These are phyloP conservation scores for Phytopythium boreale DNA, from an alignment of 352 stramenopile genomes.

Conservation along the genomic window DNA sequence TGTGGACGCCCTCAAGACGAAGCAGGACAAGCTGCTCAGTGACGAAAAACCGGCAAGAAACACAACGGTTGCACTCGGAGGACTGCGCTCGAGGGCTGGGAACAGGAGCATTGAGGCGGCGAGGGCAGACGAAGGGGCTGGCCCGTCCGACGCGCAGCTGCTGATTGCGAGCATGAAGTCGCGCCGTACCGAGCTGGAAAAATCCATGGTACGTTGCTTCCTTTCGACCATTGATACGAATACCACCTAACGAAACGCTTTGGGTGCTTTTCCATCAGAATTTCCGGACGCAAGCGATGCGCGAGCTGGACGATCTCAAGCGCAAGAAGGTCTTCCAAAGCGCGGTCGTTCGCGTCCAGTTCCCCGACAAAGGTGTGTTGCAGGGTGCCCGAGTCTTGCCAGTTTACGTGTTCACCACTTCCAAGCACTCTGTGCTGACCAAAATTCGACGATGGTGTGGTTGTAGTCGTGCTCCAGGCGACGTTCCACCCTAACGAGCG, in stretches of 20 bases:
- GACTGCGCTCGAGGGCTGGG: conserved; percentile 6
- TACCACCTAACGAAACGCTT: neutral
- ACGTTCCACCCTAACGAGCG: conserved; percentile 82
- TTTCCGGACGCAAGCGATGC: conserved; percentile 86
- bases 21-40: conserved; percentile 66
- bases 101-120: conserved; percentile 6
- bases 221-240: neutral
- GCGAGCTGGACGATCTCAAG: conserved; percentile 83
- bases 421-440: no score
- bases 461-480: conserved; percentile 70
- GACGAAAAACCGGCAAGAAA: conserved; percentile 64
- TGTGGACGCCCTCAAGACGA: conserved; percentile 70
- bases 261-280: conserved; percentile 32
- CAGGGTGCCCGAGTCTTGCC: no score
- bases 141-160: conserved; percentile 52
- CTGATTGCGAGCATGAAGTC: conserved; percentile 77
- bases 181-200: conserved; percentile 69
- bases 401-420: no score
- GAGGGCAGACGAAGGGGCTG: conserved; percentile 7
- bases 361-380: conserved; percentile 68
- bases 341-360: conserved; percentile 77
- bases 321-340: conserved; percentile 79
- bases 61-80: conserved; percentile 49
- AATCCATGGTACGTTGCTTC: conserved; percentile 48
- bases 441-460: neutral